Conservation (phyloP, 306 rosid genomes). For the Citrullus colocynthis region DNA sequence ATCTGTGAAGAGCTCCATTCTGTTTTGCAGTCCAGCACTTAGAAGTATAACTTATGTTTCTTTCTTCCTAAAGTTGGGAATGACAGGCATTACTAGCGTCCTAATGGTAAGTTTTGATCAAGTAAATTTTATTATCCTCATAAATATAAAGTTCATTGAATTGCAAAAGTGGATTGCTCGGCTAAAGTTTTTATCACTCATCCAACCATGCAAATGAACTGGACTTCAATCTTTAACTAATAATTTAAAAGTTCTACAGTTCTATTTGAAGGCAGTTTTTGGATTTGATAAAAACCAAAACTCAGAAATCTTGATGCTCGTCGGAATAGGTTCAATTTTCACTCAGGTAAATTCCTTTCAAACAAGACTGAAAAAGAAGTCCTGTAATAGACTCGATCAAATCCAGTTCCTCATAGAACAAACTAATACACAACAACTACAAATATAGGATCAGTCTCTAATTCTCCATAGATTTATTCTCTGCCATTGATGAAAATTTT, state of each 20-base stretch:
- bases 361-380: neutral
- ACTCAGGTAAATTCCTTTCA: slow-evolving; percentile 43
- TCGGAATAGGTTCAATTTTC: slow-evolving; percentile 64
- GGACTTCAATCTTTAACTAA: neutral
- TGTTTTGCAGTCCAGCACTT: slow-evolving; percentile 52
- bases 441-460: neutral
- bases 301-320: slow-evolving; percentile 57
- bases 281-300: slow-evolving; percentile 68
- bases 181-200: too few relatives aligned
- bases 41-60: slow-evolving; percentile 57
- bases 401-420: neutral
- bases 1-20: neutral
- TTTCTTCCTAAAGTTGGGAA: slow-evolving; percentile 74
- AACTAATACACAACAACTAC: neutral
- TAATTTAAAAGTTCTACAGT: slow-evolving; percentile 35
- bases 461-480: neutral
- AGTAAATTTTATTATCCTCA: neutral
- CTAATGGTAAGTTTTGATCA: slow-evolving; percentile 38
- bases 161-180: neutral
- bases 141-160: neutral
- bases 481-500: neutral
- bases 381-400: neutral
- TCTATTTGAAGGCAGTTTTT: slow-evolving; percentile 69
- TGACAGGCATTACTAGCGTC: slow-evolving; percentile 52
- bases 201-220: neutral